These are phyloP conservation scores for Phytophthora litchii DNA, from an alignment of 352 stramenopile genomes.

Conservation along the genomic window DNA sequence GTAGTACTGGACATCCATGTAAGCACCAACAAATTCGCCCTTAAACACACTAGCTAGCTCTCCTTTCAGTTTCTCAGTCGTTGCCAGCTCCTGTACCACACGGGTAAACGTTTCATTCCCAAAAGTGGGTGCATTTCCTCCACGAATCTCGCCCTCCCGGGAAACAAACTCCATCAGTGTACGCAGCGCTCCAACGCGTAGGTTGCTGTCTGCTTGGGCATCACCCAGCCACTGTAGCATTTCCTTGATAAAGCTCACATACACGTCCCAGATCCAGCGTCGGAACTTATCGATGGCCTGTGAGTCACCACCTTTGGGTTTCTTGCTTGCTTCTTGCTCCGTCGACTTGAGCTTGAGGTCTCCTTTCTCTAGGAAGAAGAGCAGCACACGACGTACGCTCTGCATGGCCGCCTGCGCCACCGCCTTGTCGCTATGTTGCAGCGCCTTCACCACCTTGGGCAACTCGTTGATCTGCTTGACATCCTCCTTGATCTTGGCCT, in stretches of 20 bases:
- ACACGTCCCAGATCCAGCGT: slow-evolving; percentile 86
- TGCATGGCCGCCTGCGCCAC: slow-evolving; percentile 81
- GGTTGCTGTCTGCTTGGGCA: slow-evolving; percentile 57
- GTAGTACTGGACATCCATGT: slow-evolving; percentile 89
- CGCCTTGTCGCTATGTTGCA: slow-evolving; percentile 76
- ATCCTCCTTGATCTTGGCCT: slow-evolving; percentile 87
- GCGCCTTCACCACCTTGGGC: slow-evolving; percentile 71
- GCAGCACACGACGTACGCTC: slow-evolving; percentile 74
- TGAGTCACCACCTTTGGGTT: slow-evolving; percentile 37
- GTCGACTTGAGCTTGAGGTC: slow-evolving; percentile 48
- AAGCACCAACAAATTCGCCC: slow-evolving; percentile 83
- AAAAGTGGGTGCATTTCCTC: slow-evolving; percentile 44
- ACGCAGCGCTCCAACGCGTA: slow-evolving; percentile 81
- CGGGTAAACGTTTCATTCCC: slow-evolving; percentile 87
- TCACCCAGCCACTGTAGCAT: slow-evolving; percentile 79
- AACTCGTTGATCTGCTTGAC: slow-evolving; percentile 88
- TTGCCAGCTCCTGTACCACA: slow-evolving; percentile 73
- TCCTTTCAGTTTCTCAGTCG: slow-evolving; percentile 75
- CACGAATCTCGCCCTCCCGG: slow-evolving; percentile 63
- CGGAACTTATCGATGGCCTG: slow-evolving; percentile 79
- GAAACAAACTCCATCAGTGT: slow-evolving; percentile 91
- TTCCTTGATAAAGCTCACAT: slow-evolving; percentile 81
- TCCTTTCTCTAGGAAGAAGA: slow-evolving; percentile 87
- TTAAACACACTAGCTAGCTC: slow-evolving; percentile 86
- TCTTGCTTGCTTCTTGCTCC: slow-evolving; percentile 48